Percentiles rank a stretch among this genome's conserved stretches.
These are phyloP conservation scores for Triticum aestivum DNA, from an alignment of 176 grass and related monocot genomes.

Conservation along the genomic window DNA sequence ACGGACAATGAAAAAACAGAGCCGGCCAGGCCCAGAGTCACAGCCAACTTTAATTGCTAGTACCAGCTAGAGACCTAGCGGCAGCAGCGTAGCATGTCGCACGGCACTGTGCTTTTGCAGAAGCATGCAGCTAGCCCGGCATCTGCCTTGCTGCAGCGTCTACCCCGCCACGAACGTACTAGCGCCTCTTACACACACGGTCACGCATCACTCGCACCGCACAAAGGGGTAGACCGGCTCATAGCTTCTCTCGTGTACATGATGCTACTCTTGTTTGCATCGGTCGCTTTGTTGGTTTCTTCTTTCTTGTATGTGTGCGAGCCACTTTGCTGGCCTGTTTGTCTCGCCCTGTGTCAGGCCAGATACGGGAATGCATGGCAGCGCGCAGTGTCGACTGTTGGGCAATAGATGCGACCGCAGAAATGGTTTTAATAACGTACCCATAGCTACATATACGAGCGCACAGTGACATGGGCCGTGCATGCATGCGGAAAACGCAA, in stretches of 20 bases:
- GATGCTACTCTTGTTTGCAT: background rate
- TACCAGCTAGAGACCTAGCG: background rate
- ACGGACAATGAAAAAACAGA: conserved; percentile 40
- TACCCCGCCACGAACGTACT: background rate
- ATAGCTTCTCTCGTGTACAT: too few relatives aligned
- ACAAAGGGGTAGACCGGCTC: too few relatives aligned
- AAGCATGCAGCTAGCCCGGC: background rate
- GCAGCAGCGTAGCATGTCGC: conserved; percentile 6
- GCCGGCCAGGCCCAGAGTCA: background rate
- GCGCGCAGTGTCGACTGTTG: conserved; percentile 21
- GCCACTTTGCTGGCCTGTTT: conserved; percentile 22
- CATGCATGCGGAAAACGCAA: background rate
- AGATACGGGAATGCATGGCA: conserved; percentile 49
- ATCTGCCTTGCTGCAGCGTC: background rate
- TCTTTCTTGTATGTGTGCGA: background rate
- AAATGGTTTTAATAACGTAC: background rate
- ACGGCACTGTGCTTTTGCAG: conserved; percentile 22
- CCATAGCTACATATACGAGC: background rate
- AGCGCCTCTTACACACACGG: too few relatives aligned
- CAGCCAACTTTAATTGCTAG: conserved; percentile 33
- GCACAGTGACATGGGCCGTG: background rate
- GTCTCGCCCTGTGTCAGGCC: conserved; percentile 26
- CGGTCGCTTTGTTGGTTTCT: background rate
- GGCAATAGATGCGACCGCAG: conserved; percentile 41
- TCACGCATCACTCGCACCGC: background rate